Evolutionary conservation across 2,329 filamentous ascomycete genomes (phyloP).

Genomic region (Fusarium fujikuroi): DNA sequence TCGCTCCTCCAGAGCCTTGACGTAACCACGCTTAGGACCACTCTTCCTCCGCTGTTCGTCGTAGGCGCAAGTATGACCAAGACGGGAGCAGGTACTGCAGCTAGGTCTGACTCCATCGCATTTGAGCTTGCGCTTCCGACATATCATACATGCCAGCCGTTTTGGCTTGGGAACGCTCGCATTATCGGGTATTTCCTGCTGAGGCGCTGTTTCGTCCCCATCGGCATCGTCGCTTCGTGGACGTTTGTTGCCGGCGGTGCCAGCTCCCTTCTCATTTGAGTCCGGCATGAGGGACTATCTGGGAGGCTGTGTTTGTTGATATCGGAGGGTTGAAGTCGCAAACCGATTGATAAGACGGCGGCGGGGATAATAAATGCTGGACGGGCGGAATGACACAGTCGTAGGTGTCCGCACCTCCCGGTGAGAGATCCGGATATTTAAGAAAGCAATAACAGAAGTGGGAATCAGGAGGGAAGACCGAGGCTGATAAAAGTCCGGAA

Average conservation of each 20-base stretch:
- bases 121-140: constrained; percentile 89
- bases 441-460: not conserved
- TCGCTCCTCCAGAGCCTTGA: constrained; percentile 92
- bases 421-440: not conserved
- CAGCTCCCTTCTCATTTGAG: constrained; percentile 52
- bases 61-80: constrained; percentile 88
- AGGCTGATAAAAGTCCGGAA: constrained; percentile 1
- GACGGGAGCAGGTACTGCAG: constrained; percentile 87
- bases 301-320: constrained; percentile 7
- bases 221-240: constrained; percentile 45
- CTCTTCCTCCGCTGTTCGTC: constrained; percentile 95
- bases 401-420: constrained; percentile 26
- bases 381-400: constrained; percentile 6
- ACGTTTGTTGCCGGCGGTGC: constrained; percentile 48
- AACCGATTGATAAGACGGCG: constrained; percentile 24
- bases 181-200: constrained; percentile 62
- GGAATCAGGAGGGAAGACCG: not conserved
- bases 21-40: constrained; percentile 92
- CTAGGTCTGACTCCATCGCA: constrained; percentile 88
- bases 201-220: constrained; percentile 49
- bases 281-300: constrained; percentile 47
- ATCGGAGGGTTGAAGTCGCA: constrained; percentile 12
- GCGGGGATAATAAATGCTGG: constrained; percentile 23
- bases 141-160: constrained; percentile 93
- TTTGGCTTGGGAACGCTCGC: constrained; percentile 80